Evolutionary conservation across 176 grass and related monocot species (phyloP).

Genomic region (Aegilops longissima): DNA sequence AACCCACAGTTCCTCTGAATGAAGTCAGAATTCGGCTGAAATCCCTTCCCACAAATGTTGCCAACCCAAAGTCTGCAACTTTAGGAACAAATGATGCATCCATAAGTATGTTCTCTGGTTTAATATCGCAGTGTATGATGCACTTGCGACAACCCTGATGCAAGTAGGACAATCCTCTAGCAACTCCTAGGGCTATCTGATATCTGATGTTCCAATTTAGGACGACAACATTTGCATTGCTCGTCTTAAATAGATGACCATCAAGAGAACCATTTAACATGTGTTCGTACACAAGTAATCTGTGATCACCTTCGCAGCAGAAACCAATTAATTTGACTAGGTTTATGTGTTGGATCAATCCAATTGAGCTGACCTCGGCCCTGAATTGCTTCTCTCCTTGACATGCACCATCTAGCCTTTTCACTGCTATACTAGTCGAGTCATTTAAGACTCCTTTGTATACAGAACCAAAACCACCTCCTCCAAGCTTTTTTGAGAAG

Average conservation of each 20-base stretch:
- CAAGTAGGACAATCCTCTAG: background rate
- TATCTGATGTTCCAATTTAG: background rate
- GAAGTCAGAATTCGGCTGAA: background rate
- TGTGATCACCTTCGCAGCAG: too few species aligned
- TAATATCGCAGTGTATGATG: background rate
- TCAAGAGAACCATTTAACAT: too few species aligned
- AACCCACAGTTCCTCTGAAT: background rate
- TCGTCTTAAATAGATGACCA: too few species aligned
- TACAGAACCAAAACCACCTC: background rate
- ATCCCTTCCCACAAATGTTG: background rate
- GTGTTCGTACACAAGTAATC: too few species aligned
- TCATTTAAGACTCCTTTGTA: background rate
- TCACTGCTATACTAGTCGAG: background rate
- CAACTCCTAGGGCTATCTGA: background rate
- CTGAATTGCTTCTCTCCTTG: slow-evolving; percentile 7
- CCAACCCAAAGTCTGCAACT: slow-evolving; percentile 1
- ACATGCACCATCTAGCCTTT: background rate
- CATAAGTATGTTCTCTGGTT: background rate
- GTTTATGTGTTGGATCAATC: too few species aligned
- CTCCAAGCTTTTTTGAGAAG: background rate
- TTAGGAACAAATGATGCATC: slow-evolving; percentile 3
- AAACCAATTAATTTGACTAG: too few species aligned
- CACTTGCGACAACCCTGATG: background rate
- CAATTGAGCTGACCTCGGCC: background rate
- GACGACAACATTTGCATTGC: too few species aligned